Base-by-base conservation (phyloP, 768 basidiomycete species). In the Pulveroboletus ravenelii region DNA sequence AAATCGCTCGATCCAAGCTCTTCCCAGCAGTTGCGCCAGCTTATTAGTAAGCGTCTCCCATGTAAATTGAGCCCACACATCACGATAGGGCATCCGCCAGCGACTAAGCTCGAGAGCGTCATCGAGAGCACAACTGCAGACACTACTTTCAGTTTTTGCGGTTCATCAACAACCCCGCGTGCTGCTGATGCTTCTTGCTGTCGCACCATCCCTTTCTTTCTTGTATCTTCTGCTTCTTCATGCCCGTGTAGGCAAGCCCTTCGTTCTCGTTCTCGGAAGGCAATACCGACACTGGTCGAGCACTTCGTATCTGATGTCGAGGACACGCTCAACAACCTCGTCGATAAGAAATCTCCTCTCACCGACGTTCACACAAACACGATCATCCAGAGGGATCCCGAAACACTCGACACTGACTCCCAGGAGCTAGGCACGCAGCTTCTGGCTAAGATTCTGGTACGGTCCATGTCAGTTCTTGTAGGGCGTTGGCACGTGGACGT, bases 101-200 rank as follows among this genome's bases (percentile, higher is more conserved):
- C 17, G 3, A 0, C 0, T 1, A 0, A 10, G 0, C 7, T 56
- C 15, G 4, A 0, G 0, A 1, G 0, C 1, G 0, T 0, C 8
- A 2, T 48, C 18, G 0, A 6, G 27, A 6, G 1, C 8, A 3
- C 48, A 27, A 51, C 48, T 6, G 0, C 9, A 0, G 35, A 59
- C 20, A 14, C 7, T 12, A 8, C 0, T 1, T 50, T 62, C 18
- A 39, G 59, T 31, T 6, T 10, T 34, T 45, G 6, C 5, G 15
- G 13, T 45, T 23, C 45, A 14, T 20, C 17, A 23, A 25, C 15
- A 4, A 15, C 18, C n/a, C 14, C 7, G 14, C 44, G 15, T 5
- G 20, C 15, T 34, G 20, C 15, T 34, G 18, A 34, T 32, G 14
- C n/a, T 34, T 20, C 31, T 44, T 20, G 18, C 18, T 20, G 8